Evolutionary conservation across 345 rosid genomes (phyloP).

Genomic region (Dimocarpus longan): DNA sequence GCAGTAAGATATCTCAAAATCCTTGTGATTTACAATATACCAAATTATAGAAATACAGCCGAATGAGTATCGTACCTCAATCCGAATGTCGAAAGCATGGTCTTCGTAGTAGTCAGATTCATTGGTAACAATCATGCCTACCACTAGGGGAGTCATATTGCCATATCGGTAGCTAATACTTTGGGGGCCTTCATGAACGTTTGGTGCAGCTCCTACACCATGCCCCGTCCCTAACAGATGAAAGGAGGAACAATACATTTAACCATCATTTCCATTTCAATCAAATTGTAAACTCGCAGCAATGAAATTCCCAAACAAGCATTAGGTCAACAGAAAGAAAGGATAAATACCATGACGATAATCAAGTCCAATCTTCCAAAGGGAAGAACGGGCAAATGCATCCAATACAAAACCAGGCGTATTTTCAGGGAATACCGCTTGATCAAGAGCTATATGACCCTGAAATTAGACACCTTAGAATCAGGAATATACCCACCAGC

Average conservation of each 20-base stretch:
- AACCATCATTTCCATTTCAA: neutral
- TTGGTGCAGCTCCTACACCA: constrained; percentile 94
- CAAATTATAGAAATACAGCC: neutral
- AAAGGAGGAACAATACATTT: constrained; percentile 18
- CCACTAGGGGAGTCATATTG: constrained; percentile 72
- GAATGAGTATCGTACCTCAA: constrained; percentile 58
- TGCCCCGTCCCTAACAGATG: constrained; percentile 84
- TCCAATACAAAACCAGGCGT: constrained; percentile 96
- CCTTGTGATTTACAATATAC: neutral
- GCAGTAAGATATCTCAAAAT: neutral
- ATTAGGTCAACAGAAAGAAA: constrained; percentile 15
- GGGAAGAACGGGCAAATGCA: constrained; percentile 86
- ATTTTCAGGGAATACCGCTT: constrained; percentile 86
- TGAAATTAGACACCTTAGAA: constrained; percentile 33
- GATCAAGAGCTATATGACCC: constrained; percentile 99
- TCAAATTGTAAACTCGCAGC: neutral
- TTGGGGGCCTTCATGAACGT: constrained; percentile 99
- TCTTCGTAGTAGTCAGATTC: constrained; percentile 98
- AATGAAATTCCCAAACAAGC: constrained; percentile 5
- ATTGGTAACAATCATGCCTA: constrained; percentile 96
- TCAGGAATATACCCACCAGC: constrained; percentile 3
- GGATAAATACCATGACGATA: constrained; percentile 77
- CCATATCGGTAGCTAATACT: constrained; percentile 91
- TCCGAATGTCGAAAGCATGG: constrained; percentile 93
- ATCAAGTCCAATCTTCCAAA: constrained; percentile 97